Evolutionary conservation across 352 stramenopile species (phyloP).

Genomic region (Ophiocytium majus): DNA sequence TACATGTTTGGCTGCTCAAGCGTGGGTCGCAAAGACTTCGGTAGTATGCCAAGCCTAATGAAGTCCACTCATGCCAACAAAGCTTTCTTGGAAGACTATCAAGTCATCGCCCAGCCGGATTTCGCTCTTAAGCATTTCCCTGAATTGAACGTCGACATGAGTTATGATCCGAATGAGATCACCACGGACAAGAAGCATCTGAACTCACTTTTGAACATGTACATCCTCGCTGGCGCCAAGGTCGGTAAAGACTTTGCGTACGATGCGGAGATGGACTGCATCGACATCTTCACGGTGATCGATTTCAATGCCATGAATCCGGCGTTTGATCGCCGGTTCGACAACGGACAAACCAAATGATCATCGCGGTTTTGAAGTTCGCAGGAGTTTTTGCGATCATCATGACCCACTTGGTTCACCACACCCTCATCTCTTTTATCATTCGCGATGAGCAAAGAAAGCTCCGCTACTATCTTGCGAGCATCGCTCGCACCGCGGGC

Average conservation of each 20-base stretch:
- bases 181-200: background rate
- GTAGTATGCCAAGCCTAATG: background rate
- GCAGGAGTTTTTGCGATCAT: background rate
- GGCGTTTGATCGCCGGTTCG: background rate
- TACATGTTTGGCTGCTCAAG: conserved; percentile 16
- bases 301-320: background rate
- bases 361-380: no score
- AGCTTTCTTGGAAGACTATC: background rate
- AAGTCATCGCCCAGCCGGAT: background rate
- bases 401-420: background rate
- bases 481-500: background rate
- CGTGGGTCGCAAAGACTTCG: background rate
- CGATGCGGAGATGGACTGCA: conserved; percentile 3
- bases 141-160: background rate
- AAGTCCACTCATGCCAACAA: no score
- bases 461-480: background rate
- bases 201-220: conserved; percentile 2
- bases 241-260: background rate
- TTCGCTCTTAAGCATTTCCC: background rate
- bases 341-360: no score
- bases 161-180: background rate
- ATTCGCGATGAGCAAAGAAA: background rate
- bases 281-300: background rate
- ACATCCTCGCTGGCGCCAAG: background rate
- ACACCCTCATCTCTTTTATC: background rate